Conservation (phyloP, 306 rosid genomes). For the Cicer yamashitae region DNA sequence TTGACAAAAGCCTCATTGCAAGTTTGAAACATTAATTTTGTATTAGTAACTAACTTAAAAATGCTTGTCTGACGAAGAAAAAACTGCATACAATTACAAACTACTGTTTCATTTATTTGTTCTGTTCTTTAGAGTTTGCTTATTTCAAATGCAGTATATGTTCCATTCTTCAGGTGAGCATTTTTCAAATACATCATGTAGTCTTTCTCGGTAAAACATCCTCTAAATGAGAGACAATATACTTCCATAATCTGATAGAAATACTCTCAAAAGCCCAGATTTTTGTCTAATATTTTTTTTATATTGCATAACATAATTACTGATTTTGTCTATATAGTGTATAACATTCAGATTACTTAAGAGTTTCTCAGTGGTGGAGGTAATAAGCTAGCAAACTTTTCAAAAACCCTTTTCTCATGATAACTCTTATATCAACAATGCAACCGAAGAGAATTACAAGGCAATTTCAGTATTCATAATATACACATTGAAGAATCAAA, state of each 20-base stretch:
- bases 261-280: neutral
- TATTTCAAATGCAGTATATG: neutral
- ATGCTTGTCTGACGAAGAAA: neutral
- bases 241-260: neutral
- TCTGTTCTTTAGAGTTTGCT: neutral
- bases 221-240: neutral
- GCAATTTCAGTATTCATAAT: neutral
- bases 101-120: slow-evolving; percentile 1
- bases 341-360: neutral
- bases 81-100: slow-evolving; percentile 15
- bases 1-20: slow-evolving; percentile 11
- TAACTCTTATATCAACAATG: neutral
- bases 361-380: neutral
- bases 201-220: slow-evolving; percentile 15
- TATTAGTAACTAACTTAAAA: neutral
- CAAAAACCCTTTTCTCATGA: neutral
- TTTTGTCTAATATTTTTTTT: neutral
- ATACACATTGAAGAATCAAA: slow-evolving; percentile 7
- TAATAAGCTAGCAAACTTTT: neutral
- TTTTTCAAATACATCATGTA: neutral
- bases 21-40: slow-evolving; percentile 7
- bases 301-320: neutral
- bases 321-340: neutral
- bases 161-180: slow-evolving; percentile 4
- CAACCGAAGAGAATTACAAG: neutral